Base-by-base conservation (phyloP, 2,329 filamentous ascomycete genomes). In the Trichoderma afroharzianum region DNA sequence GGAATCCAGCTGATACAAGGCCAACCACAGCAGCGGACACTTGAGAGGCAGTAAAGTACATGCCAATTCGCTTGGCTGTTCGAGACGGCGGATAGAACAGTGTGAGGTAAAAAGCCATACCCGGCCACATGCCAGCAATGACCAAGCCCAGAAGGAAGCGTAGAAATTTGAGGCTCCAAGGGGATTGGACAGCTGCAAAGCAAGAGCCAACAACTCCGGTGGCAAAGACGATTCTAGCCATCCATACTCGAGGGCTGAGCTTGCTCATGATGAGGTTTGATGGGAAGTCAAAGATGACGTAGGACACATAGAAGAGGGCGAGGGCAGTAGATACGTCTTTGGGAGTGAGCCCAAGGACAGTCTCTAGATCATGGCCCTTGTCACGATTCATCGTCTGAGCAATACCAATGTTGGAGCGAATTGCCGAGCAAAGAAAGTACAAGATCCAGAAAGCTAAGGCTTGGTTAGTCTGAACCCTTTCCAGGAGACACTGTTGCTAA, bases 61-160 rank as follows among this genome's bases (percentile, higher is more conserved):
- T 89, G 47, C 94, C 94, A 74, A 97, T 97, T 50, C 94, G 88
- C 83, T 96, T 97, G 15, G 93, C 94, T 1, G 92, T 96, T 14
- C 93, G 88, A 6, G 92, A 93, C 0, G 94, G 94, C 7, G 94
- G 94, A 78, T 97, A 97, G 84, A 97, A 97, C 8, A 97, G 86
- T 0, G 94, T 97, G 61, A 97, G 85, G 78, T 97, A 97, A 80
- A 96, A 96, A 11, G 93, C 90, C 94, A 97, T 97, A 63, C 94
- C 94, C 0, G 94, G 94, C 94, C 94, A 97, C 91, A 97, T 94
- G 61, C 94, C 94, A 1, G 94, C 94, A 79, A 95, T 95, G 28
- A 97, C 94, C 15, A 96, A 87, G 62, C 94, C 94, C 7, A 97
- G 88, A 12, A 97, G 86, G 70, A 97, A 91, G 8, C 94, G 91